Evolutionary conservation across 108 stramenopile genomes (phyloP), one percentile per base, ranked within the genome.

Genomic region (Nannochloropsis gaditana): DNA sequence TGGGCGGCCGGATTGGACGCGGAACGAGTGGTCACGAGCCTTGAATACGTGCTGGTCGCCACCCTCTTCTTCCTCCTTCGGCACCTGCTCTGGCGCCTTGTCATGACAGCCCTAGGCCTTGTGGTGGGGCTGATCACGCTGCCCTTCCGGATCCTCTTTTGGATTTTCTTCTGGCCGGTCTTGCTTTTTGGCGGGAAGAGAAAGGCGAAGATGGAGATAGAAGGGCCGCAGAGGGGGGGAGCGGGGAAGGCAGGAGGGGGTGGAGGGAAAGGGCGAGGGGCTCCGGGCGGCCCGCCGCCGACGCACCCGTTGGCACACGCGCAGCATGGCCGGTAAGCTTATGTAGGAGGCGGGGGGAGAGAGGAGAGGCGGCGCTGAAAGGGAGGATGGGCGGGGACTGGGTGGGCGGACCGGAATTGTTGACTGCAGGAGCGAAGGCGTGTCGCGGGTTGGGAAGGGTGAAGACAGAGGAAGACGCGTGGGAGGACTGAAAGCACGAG

Each of bases 221-320:
- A 6, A n/a, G 59, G 11, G 15, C 11, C 59, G 15, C 19, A 15
- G 15, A n/a, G 19, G 3, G 4, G 59, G 59, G 59, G 59, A 6
- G 59, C 19, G 59, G 5, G 15, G 59, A n/a, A 15, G 8, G 59
- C 8, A n/a, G 59, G 59, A 73, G 59, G 59, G n/a, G 59, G 59
- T n/a, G 59, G 59, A 73, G 59, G 59, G n/a, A n/a, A 73, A 73
- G 47, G 47, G 15, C 5, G 59, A n/a, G n/a, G n/a, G 59, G 2
- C 19, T n/a, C 19, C 19, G 6, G 59, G 59, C 19, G 59, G 59
- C 2, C 19, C 6, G 8, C 59, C 59, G 59, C 59, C 5, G 3
- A n/a, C 59, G n/a, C 59, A 73, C 59, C 59, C 59, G 59, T 73
- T 73, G 59, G 59, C 59, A 73, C n/a, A 73, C 19, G 19, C n/a